phyloP scores from a whole-genome alignment of 2,329 filamentous ascomycete species.

The Talaromyces piceae region DNA sequence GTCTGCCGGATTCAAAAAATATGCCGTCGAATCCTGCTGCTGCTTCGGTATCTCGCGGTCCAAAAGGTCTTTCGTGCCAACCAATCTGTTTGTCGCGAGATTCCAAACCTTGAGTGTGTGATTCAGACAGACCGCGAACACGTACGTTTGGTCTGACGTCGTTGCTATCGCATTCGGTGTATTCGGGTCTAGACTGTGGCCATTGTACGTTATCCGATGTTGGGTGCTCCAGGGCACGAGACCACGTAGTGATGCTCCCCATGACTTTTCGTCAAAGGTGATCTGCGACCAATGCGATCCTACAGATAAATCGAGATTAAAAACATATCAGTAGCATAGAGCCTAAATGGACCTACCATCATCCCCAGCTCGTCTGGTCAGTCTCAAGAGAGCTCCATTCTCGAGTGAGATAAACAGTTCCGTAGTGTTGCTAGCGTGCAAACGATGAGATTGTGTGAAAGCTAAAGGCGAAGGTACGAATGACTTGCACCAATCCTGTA shows the following conservation, averaged over 20 bases:
- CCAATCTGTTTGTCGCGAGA: slow-evolving; percentile 67
- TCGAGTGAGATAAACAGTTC: slow-evolving; percentile 66
- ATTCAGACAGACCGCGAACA: slow-evolving; percentile 80
- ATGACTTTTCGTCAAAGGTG: slow-evolving; percentile 42
- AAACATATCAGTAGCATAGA: slow-evolving; percentile 1
- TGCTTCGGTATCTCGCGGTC: slow-evolving; percentile 55
- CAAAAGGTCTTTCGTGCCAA: slow-evolving; percentile 70
- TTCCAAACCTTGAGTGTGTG: slow-evolving; percentile 90
- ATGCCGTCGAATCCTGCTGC: slow-evolving; percentile 62
- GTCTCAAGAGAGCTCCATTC: slow-evolving; percentile 49
- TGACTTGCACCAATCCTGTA: slow-evolving; percentile 70
- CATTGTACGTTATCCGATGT: slow-evolving; percentile 36
- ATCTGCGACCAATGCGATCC: slow-evolving; percentile 39
- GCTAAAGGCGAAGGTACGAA: slow-evolving; percentile 65
- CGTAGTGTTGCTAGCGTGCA: slow-evolving; percentile 65
- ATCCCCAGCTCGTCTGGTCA: slow-evolving; percentile 54
- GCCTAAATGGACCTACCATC: slow-evolving; percentile 33
- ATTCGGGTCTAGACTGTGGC: slow-evolving; percentile 35
- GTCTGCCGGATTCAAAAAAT: slow-evolving; percentile 71
- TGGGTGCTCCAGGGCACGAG: slow-evolving; percentile 39
- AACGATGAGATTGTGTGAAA: slow-evolving; percentile 71
- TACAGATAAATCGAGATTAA: slow-evolving; percentile 14
- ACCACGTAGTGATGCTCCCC: slow-evolving; percentile 42
- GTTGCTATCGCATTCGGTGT: slow-evolving; percentile 38
- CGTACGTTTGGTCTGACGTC: slow-evolving; percentile 40